Conservation (phyloP, 495 filamentous ascomycete genomes). For the Xylona heveae region DNA sequence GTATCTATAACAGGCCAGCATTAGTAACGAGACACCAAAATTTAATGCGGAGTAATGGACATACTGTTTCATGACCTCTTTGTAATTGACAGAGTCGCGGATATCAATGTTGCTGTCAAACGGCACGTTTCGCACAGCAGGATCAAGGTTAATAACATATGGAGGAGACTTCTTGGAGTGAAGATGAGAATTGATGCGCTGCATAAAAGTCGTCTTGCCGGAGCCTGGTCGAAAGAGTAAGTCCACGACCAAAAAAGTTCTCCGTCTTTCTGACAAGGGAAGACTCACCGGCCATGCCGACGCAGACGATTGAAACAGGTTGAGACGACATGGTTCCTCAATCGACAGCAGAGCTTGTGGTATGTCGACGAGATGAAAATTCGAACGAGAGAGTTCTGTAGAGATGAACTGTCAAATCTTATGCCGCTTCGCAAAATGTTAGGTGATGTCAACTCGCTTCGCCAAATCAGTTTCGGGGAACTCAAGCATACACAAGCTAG, state of each 20-base stretch:
- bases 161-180: conserved; percentile 52
- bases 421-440: no score
- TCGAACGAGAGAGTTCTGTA: no score
- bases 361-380: no score
- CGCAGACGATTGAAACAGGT: conserved; percentile 68
- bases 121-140: conserved; percentile 84
- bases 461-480: no score
- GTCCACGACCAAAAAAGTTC: conserved; percentile 2
- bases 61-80: conserved; percentile 94
- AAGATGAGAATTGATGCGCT: conserved; percentile 80
- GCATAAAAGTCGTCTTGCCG: conserved; percentile 98
- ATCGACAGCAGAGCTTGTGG: no score
- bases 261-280: neutral
- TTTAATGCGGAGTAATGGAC: neutral
- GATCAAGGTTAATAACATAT: conserved; percentile 95
- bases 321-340: conserved; percentile 22
- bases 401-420: no score
- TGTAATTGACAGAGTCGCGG: conserved; percentile 95
- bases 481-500: no score
- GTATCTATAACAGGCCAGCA: conserved; percentile 19
- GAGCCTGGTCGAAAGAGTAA: conserved; percentile 32
- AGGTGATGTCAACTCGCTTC: no score
- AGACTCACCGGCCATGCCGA: conserved; percentile 82
- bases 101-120: conserved; percentile 98
- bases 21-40: neutral